A percentile compares a stretch with the other conserved stretches of the same genome.
These are phyloP conservation scores for Podila epigama DNA, from an alignment of 192 early-diverging fungal species.

Conservation along the genomic window DNA sequence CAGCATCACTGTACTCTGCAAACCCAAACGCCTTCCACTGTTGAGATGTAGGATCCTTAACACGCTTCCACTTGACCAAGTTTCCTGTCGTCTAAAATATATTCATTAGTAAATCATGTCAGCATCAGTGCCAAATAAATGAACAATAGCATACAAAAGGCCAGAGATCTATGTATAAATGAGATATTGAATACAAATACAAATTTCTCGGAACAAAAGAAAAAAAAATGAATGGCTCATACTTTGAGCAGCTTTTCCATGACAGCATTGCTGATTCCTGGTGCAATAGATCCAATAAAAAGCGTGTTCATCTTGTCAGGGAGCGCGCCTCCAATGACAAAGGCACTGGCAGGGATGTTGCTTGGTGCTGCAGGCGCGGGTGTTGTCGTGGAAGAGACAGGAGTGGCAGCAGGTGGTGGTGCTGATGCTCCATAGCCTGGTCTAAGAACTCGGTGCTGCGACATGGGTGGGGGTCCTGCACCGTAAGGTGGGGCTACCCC, in stretches of 20 bases:
- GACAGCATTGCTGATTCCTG: constrained; percentile 70
- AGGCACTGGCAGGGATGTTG: background rate
- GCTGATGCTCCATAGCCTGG: constrained; percentile 1
- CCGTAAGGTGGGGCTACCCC: constrained; percentile 9
- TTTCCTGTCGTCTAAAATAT: constrained; percentile 68
- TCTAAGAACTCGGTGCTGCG: background rate
- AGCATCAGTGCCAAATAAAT: background rate
- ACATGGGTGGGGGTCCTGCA: constrained; percentile 6
- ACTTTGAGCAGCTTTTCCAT: constrained; percentile 74
- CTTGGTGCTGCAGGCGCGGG: background rate
- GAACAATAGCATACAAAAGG: constrained; percentile 2
- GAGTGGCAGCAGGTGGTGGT: background rate
- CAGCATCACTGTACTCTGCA: constrained; percentile 71
- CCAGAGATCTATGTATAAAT: background rate
- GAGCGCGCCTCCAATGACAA: constrained; percentile 31
- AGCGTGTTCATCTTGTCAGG: constrained; percentile 72
- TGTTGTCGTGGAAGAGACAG: constrained; percentile 3
- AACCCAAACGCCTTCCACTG: constrained; percentile 76
- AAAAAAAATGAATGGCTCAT: too few relatives aligned
- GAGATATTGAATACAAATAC: background rate
- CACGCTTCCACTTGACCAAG: constrained; percentile 72
- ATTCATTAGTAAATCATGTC: background rate
- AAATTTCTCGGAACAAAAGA: background rate
- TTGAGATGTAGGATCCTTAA: constrained; percentile 61
- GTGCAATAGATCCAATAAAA: constrained; percentile 73